Conservation (phyloP, 805 yeast species). For the Candida endomychidarum region DNA sequence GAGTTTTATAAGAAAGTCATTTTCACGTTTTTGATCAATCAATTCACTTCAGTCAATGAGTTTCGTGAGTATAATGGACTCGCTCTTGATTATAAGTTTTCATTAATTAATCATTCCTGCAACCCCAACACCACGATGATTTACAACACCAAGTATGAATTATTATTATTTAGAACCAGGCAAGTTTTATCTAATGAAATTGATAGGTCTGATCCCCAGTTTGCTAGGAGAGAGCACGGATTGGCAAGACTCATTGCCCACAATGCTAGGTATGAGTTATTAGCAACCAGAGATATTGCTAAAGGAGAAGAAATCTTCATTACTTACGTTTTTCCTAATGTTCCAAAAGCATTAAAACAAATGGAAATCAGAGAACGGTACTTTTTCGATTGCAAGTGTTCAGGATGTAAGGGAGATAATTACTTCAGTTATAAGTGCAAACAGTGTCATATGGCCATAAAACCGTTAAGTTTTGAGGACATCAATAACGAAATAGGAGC, state of each 20-base stretch:
- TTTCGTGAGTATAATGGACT: constrained; percentile 25
- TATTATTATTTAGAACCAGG: background rate
- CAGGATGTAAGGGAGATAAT: constrained; percentile 25
- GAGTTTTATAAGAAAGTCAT: constrained; percentile 9
- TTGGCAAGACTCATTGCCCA: background rate
- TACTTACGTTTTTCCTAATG: constrained; percentile 25
- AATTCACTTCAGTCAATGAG: constrained; percentile 24
- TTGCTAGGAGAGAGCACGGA: too few species aligned
- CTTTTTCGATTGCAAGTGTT: constrained; percentile 36
- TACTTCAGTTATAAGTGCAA: constrained; percentile 26
- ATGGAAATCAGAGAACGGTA: constrained; percentile 23
- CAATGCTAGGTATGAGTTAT: background rate
- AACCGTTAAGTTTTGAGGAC: constrained; percentile 6
- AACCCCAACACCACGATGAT: constrained; percentile 29
- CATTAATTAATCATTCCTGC: constrained; percentile 44
- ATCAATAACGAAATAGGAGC: background rate
- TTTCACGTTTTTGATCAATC: constrained; percentile 26
- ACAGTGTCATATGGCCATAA: constrained; percentile 17
- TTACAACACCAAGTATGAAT: constrained; percentile 6
- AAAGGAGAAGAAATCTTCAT: constrained; percentile 27
- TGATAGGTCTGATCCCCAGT: too few species aligned
- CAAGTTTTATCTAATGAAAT: too few species aligned
- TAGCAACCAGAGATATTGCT: constrained; percentile 14
- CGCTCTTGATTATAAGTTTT: constrained; percentile 33
- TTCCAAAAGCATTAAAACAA: constrained; percentile 29